phyloP scores from a whole-genome alignment of 495 filamentous ascomycete species.

The Alectoria sarmentosa region DNA sequence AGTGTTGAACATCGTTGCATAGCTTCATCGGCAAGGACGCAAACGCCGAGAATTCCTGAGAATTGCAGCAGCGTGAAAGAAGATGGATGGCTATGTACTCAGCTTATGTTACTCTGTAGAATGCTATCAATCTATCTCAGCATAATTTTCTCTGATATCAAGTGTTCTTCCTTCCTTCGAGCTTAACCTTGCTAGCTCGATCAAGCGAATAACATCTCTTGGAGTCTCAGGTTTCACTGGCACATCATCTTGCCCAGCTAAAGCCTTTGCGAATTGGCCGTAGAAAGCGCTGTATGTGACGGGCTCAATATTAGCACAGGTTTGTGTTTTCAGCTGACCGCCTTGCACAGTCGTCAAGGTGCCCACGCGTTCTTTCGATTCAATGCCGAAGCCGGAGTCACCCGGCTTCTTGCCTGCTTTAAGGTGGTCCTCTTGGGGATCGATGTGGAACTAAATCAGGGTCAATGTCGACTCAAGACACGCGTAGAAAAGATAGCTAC shows the following conservation, averaged over 20 bases:
- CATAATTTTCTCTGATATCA: constrained; percentile 29
- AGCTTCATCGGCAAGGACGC: too few relatives aligned
- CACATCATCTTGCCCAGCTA: constrained; percentile 54
- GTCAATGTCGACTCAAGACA: not conserved
- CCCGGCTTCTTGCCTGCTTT: constrained; percentile 59
- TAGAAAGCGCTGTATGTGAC: constrained; percentile 71
- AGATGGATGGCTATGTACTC: not conserved
- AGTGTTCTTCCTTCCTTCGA: constrained; percentile 57
- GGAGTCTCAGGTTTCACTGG: constrained; percentile 69
- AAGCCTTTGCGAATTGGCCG: constrained; percentile 56
- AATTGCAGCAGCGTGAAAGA: not conserved
- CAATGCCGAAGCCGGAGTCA: constrained; percentile 59
- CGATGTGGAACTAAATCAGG: constrained; percentile 49
- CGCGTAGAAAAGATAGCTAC: not conserved
- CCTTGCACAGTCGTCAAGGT: constrained; percentile 40
- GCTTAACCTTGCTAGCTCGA: constrained; percentile 67
- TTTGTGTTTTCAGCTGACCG: constrained; percentile 35
- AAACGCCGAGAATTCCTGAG: too few relatives aligned
- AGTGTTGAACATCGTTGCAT: too few relatives aligned
- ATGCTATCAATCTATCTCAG: constrained; percentile 5
- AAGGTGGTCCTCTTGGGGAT: constrained; percentile 77
- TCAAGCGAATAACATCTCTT: constrained; percentile 61
- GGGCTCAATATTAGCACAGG: constrained; percentile 55
- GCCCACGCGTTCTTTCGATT: constrained; percentile 43
- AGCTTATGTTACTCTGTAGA: not conserved